Conservation (phyloP, 306 rosid genomes). For the peach (Prunus persica) region Prunus_persica_NCBIv2 NC_034015.1:15315001-15315500, state of each 20-base stretch:
- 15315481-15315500: background rate
- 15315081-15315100: too few species aligned
- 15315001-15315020: background rate
- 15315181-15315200: too few species aligned
- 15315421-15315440: background rate
- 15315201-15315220: too few species aligned
- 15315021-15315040: background rate
- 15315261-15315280: too few species aligned
- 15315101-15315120: too few species aligned
- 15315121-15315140: too few species aligned
- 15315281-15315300: too few species aligned
- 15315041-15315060: background rate
- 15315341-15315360: background rate
- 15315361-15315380: slow-evolving; percentile 5
- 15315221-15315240: too few species aligned
- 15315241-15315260: too few species aligned
- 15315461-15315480: background rate
- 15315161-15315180: too few species aligned
- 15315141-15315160: too few species aligned
- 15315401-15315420: background rate
- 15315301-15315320: too few species aligned
- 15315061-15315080: background rate
- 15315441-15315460: background rate
- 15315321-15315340: background rate
- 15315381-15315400: background rate